Base-by-base conservation (phyloP, 306 rosid species). In the Citrullus amarus region DNA sequence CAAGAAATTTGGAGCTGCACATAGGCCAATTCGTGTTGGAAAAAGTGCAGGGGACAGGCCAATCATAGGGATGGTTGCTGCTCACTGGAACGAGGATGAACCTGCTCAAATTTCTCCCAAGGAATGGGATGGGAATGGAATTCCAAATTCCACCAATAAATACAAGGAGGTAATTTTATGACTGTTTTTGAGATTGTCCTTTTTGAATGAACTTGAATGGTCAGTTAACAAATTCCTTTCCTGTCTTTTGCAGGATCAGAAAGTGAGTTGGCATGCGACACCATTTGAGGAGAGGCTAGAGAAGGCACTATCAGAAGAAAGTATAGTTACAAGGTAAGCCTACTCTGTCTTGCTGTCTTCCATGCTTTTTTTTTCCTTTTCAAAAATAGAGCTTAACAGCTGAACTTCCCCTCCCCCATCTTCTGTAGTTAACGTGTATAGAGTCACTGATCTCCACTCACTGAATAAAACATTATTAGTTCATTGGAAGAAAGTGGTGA, bases 241-340 rank as follows among this genome's bases (percentile, higher is more conserved):
- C 32, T 54, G 63, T 43, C 61, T 80, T 43, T 62, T 82, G 46
- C 86, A 96, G 99, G 97, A 96, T 81, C 99, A 96, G 87, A 96
- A 84, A 80, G 97, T 96, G 77, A 92, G 89, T 80, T 96, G 99
- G 99, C 99, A 96, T 51, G 98, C 98, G 0, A 96, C 98, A 8
- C 96, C 98, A 14, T 96, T 96, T 75, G 99, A 91, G 86, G 93
- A 90, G 83, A 88, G 97, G 83, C 62, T 92, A 59, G 91, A 91
- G 81, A 96, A 91, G 86, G 99, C 98, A 34, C 72, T 96, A 75
- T 87, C 87, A 17, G 99, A 91, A 83, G 97, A 90, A 51, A 88
- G 83, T 77, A 17, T 84, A 78, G 80, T 88, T 72, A 51, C 93
- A 74, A 85, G 89, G 78, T 54, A 53, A 13, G 77, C 28, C 60